A percentile compares a stretch with the other conserved stretches of the same genome.
These are phyloP conservation scores for Sextonia rubra DNA, from an alignment of 164 flowering plant genomes.

Conservation along the genomic window DNA sequence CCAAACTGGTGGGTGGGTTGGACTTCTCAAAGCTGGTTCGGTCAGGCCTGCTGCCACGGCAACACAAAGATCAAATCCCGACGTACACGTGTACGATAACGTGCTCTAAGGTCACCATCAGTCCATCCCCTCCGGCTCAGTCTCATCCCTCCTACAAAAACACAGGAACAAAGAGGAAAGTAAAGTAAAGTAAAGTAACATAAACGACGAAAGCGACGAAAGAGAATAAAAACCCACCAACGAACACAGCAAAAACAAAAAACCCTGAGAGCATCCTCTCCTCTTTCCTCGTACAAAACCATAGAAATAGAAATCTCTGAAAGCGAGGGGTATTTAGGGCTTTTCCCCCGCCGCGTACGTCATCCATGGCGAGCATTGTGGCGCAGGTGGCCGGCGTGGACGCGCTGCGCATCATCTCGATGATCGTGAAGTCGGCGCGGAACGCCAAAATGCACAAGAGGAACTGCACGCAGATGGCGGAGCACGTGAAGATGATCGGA, in stretches of 20 bases:
- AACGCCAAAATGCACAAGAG: constrained; percentile 29
- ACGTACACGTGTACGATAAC: no score
- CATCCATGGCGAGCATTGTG: constrained; percentile 8
- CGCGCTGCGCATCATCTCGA: constrained; percentile 16
- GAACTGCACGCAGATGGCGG: constrained; percentile 40
- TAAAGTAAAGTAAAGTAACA: neutral
- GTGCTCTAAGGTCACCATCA: no score
- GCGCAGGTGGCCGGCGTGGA: constrained; percentile 25
- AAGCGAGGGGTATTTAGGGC: neutral
- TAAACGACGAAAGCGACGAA: neutral
- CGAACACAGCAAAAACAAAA: neutral
- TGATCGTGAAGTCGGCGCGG: constrained; percentile 27
- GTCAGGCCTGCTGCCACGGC: no score
- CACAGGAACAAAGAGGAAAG: no score
- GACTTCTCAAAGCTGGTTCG: no score
- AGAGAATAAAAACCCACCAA: neutral
- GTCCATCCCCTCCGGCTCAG: no score
- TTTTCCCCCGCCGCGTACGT: neutral
- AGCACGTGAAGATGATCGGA: constrained; percentile 34
- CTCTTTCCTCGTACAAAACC: neutral
- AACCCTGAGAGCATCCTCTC: neutral
- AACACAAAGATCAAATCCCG: no score
- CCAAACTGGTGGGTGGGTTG: no score
- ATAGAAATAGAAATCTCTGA: neutral
- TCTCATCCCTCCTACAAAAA: no score